Percentiles rank a stretch among this genome's conserved stretches.
Evolutionary conservation across 805 yeast genomes (phyloP).

Genomic region (Scheffersomyces lignosus): DNA sequence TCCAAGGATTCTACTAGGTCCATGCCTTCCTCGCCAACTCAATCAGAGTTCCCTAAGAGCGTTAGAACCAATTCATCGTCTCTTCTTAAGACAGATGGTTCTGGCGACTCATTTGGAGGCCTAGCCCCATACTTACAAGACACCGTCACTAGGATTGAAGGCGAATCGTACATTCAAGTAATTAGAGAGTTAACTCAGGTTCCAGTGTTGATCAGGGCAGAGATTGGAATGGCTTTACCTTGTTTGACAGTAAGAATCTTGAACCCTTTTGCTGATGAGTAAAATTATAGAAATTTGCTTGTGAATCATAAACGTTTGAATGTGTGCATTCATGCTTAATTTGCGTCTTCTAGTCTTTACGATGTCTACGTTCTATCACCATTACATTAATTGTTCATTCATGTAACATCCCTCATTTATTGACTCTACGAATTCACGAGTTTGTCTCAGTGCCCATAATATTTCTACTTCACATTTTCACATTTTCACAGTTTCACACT

Average conservation of each 20-base stretch:
- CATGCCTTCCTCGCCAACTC: conserved; percentile 27
- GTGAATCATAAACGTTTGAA: conserved; percentile 1
- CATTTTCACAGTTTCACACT: no score
- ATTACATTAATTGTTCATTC: no score
- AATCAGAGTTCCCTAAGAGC: conserved; percentile 17
- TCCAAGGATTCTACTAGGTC: conserved; percentile 15
- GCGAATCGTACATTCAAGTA: conserved; percentile 69
- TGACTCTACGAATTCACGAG: no score
- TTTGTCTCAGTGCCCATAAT: no score
- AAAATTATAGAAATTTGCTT: conserved; percentile 2
- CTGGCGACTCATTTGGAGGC: conserved; percentile 25
- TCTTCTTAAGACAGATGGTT: conserved; percentile 10
- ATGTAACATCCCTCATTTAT: no score
- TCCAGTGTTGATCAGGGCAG: conserved; percentile 86
- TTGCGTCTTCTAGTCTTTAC: no score
- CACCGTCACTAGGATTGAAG: conserved; percentile 61
- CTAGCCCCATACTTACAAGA: conserved; percentile 59
- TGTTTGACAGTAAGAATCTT: conserved; percentile 89
- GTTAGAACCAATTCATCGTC: conserved; percentile 21
- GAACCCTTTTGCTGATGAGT: conserved; percentile 66
- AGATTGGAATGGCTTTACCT: conserved; percentile 93
- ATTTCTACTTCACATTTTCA: no score
- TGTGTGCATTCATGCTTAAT: no score
- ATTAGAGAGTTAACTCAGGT: conserved; percentile 73
- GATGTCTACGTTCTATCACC: no score